Base-by-base conservation (phyloP, 2,329 filamentous ascomycete genomes). In the Pyricularia sp. region DNA sequence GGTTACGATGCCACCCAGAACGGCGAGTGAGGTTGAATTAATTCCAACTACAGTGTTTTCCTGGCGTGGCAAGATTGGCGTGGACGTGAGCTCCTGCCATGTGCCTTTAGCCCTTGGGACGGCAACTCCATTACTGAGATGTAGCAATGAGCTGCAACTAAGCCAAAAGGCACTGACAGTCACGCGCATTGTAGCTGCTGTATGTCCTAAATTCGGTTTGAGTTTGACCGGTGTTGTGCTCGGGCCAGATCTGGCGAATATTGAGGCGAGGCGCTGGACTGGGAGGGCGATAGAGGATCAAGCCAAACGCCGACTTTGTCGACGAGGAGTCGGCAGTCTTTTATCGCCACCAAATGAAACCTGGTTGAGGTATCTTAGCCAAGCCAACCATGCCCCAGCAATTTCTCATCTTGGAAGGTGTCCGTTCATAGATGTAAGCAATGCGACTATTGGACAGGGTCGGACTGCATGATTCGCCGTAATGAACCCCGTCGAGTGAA, bases 1-100 rank as follows among this genome's bases (percentile, higher is more conserved):
- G 5, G 71, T 71, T 23, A 76, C 68, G 7, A 77, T 73, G 2
- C 76, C 76, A 23, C 75, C 76, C 0, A 77, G 20, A 0, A 76
- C 74, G 4, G 73, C 74, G 2, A 77, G 28, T 0, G 72, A 36
- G 14, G 71, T 72, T 4, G 71, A 64, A 2, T 72, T 72, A n/a
- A 77, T 61, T 1, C 72, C 72, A 4, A 74, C 73, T 0, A 73
- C 73, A 2, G 72, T 68, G 59, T 77, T 75, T 65, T 77, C 76
- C 68, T 77, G 76, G 26, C 72, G 74, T 4, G 75, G 70, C 9
- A 71, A 70, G 50, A 71, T 33, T 10, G 75, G 71, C 3, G 76
- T 75, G 0, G 72, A 65, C 4, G 74, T 64, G 4, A 77, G 65
- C 4, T 68, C 68, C 33, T 73, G 66, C 76, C 75, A 77, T 31